phyloP scores from a whole-genome alignment of 108 stramenopile genomes.

The Aureococcus anophagefferens region DNA sequence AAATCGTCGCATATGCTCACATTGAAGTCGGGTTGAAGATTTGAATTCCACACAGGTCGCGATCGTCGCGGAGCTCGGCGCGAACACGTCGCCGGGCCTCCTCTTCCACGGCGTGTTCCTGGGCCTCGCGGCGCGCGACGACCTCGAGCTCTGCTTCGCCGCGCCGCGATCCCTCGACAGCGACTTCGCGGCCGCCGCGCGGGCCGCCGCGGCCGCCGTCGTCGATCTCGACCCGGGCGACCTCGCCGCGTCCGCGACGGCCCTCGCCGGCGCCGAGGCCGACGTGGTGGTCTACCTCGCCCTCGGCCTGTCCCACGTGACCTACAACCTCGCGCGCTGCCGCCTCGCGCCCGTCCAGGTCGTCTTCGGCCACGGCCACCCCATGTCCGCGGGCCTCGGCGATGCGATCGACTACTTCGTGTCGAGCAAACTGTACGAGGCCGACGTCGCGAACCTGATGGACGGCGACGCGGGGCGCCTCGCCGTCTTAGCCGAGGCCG shows the following conservation, averaged over 20 bases:
- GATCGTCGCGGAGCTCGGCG: background rate
- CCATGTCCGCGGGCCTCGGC: slow-evolving; percentile 3
- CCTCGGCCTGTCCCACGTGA: slow-evolving; percentile 11
- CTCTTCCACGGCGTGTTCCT: background rate
- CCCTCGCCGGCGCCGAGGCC: background rate
- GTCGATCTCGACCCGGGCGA: background rate
- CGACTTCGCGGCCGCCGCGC: background rate
- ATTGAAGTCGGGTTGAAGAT: too few species aligned
- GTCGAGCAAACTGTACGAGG: background rate
- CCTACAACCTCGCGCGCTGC: slow-evolving; percentile 5
- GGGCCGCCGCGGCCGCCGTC: background rate
- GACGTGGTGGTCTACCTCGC: slow-evolving; percentile 16
- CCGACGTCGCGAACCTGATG: background rate
- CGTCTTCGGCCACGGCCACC: slow-evolving; percentile 8
- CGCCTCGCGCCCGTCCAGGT: background rate
- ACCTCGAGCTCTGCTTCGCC: background rate
- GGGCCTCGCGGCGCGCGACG: background rate
- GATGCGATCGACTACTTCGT: slow-evolving; percentile 18
- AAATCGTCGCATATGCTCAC: too few species aligned
- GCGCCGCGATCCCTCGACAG: background rate
- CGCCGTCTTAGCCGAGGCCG: too few species aligned
- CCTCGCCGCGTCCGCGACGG: background rate
- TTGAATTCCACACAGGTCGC: too few species aligned
- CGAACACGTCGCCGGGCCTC: background rate
- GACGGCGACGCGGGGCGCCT: too few species aligned